Evolutionary conservation across 345 rosid species (phyloP).

Genomic region (Carallia pectinifolia): DNA sequence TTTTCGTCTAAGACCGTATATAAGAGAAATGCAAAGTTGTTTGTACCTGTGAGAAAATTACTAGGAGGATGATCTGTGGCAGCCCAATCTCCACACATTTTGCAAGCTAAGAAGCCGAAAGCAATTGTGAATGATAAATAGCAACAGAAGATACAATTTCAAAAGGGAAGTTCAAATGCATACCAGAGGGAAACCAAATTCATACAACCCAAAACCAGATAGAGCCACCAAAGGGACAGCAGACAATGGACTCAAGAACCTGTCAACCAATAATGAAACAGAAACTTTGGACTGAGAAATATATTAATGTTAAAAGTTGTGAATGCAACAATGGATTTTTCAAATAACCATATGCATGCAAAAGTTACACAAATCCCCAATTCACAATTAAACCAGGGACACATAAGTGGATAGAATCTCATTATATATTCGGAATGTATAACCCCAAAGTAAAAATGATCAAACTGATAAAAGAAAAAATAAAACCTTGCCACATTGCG

Average conservation of each 20-base stretch:
- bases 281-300: no score
- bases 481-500: slow-evolving; percentile 82
- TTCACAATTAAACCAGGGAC: not conserved
- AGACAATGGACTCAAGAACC: slow-evolving; percentile 85
- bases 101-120: slow-evolving; percentile 54
- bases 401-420: not conserved
- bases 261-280: slow-evolving; percentile 21
- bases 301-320: no score
- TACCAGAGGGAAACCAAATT: slow-evolving; percentile 90
- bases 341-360: no score
- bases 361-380: not conserved
- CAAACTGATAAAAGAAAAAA: not conserved
- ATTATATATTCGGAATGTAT: not conserved
- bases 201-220: slow-evolving; percentile 92
- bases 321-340: no score
- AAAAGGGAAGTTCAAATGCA: slow-evolving; percentile 15
- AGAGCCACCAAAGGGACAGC: slow-evolving; percentile 89
- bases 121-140: slow-evolving; percentile 12
- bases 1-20: not conserved
- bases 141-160: not conserved
- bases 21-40: not conserved
- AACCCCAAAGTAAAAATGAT: not conserved
- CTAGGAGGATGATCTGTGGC: slow-evolving; percentile 72
- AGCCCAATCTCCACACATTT: slow-evolving; percentile 93
- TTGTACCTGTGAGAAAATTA: slow-evolving; percentile 82